phyloP scores from a whole-genome alignment of 2,329 filamentous ascomycete genomes.

The Epichloe elymi region DNA sequence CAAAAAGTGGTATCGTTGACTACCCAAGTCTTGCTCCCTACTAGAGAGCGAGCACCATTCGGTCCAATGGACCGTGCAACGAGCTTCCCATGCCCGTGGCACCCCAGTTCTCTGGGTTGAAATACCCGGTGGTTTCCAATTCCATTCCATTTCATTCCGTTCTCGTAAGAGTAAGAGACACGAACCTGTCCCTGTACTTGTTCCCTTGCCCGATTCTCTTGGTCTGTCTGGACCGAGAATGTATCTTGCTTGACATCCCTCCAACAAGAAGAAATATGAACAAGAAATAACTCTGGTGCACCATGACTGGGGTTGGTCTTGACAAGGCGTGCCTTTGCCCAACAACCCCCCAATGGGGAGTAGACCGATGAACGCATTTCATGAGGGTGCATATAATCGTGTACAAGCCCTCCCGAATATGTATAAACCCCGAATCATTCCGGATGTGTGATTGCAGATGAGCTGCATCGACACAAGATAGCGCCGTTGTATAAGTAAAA shows the following conservation, averaged over 20 bases:
- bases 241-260: not conserved
- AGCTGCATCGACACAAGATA: not conserved
- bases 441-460: not conserved
- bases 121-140: not conserved
- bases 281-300: not conserved
- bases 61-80: not conserved
- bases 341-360: not conserved
- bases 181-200: not conserved
- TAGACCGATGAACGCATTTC: not conserved
- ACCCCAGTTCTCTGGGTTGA: not conserved
- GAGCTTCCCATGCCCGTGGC: not conserved
- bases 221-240: not conserved
- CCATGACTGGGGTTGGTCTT: not conserved
- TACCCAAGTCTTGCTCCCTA: not conserved
- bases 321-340: no score
- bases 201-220: not conserved
- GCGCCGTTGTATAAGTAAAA: not conserved
- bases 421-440: not conserved
- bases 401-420: conserved; percentile 1
- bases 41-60: not conserved
- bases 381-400: conserved; percentile 4
- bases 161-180: not conserved
- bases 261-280: not conserved
- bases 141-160: not conserved
- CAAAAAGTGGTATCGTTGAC: not conserved